A percentile compares a stretch with the other conserved stretches of the same genome.
Conservation (phyloP, 2,329 filamentous ascomycete genomes). For the Juglanconis juglandina region DNA sequence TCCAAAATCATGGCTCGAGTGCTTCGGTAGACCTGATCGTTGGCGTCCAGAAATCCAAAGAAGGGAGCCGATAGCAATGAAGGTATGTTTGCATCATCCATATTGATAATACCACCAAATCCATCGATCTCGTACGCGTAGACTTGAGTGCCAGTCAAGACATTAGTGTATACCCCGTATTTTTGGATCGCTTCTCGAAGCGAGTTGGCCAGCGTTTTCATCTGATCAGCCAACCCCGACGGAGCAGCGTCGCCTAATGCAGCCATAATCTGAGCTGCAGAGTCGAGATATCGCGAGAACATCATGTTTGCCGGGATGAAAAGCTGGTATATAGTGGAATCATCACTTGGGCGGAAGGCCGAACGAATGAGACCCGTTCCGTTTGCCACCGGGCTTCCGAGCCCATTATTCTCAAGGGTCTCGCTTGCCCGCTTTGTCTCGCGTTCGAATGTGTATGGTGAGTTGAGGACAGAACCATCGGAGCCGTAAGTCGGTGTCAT, state of each 20-base stretch:
- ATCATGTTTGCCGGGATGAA: conserved; percentile 90
- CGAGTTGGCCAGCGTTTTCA: conserved; percentile 58
- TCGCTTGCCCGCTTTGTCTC: conserved; percentile 72
- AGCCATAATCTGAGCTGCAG: conserved; percentile 44
- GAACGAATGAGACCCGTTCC: conserved; percentile 80
- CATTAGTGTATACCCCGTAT: conserved; percentile 46
- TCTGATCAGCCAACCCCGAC: conserved; percentile 51
- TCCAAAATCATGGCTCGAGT: conserved; percentile 69
- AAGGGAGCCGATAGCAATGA: conserved; percentile 59
- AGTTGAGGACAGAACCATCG: conserved; percentile 51
- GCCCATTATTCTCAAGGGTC: conserved; percentile 71
- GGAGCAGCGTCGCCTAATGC: conserved; percentile 31
- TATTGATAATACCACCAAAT: conserved; percentile 57
- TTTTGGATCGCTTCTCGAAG: conserved; percentile 23
- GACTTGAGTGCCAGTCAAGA: conserved; percentile 28
- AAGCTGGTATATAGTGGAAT: conserved; percentile 80
- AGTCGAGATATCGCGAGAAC: conserved; percentile 62
- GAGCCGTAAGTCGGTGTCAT: conserved; percentile 69
- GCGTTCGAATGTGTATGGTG: conserved; percentile 74
- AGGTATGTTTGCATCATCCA: conserved; percentile 68
- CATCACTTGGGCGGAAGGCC: conserved; percentile 87
- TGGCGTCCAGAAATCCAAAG: conserved; percentile 53
- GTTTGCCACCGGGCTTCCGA: conserved; percentile 75
- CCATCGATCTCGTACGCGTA: conserved; percentile 73
- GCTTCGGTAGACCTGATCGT: conserved; percentile 66